Base-by-base conservation (phyloP, 1,139 yeast genomes). In the Diutina ranongensis region DNA sequence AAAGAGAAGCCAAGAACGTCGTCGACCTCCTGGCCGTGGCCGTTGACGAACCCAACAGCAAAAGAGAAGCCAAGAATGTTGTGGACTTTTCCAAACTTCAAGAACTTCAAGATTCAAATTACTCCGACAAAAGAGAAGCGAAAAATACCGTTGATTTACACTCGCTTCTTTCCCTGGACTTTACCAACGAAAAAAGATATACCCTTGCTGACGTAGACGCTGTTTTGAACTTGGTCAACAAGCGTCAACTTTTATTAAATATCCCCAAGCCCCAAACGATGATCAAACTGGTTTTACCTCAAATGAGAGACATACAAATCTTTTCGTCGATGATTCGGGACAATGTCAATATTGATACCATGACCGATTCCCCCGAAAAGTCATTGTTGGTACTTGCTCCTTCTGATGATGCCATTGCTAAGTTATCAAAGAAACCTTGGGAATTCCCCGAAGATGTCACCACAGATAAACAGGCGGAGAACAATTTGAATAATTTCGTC, bases 311-410 rank as follows among this genome's bases (percentile, higher is more conserved):
- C 15, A 65, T 78, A 40, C 68, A 78, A 1, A 63, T 78, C 2
- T 76, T 78, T 56, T 65, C 82, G 2, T 72, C 76, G 1, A 78
- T 78, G 55, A 58, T 79, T 27, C 65, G 85, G 48, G 81, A 78
- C 52, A 62, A 72, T 52, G 57, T 64, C n/a, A 69, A 63, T 4
- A 54, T 77, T 21, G 65, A 71, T 27, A 46, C 55, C 22, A 65
- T 63, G 51, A 72, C 76, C 45, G 78, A 71, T 45, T 54, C 58
- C 32, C 53, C 59, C 21, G 51, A 60, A 27, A 59, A 59, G 49
- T 61, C 76, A 61, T 46, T 49, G 21, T 66, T 74, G 51, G 63
- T 82, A 7, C 71, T 82, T 54, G 80, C 86, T 2, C 88, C 89
- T 5, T 64, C 74, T 2, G 74, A 82, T 55, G 58, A 60, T 19